These are phyloP conservation scores for Dryas alaskensis DNA, from an alignment of 306 rosid species.

Conservation along the genomic window DNA sequence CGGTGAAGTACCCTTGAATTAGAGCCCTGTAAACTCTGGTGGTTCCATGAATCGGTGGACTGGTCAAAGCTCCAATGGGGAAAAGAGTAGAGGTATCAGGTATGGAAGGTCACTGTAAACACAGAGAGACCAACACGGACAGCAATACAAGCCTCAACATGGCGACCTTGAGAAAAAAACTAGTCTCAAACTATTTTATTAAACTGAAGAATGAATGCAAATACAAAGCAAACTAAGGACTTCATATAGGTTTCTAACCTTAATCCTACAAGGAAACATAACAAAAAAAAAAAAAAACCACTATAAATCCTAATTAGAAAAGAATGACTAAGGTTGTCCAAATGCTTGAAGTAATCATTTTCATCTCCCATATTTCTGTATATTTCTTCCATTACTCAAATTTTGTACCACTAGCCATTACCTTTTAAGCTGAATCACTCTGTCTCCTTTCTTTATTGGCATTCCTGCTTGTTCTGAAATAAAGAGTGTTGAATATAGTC, in stretches of 20 bases:
- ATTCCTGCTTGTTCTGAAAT: constrained; percentile 18
- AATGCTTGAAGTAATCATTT: constrained; percentile 65
- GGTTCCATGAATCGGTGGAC: constrained; percentile 29
- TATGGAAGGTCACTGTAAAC: constrained; percentile 38
- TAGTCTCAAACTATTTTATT: no score
- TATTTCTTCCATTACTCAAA: constrained; percentile 24
- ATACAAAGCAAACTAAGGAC: no score
- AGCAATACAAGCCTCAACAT: no score
- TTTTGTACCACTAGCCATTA: constrained; percentile 32
- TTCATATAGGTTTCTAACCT: no score
- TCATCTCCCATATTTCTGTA: constrained; percentile 21
- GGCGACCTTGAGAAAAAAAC: no score
- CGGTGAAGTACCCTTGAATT: background rate
- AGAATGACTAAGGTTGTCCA: constrained; percentile 78
- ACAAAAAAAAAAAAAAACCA: no score
- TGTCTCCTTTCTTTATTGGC: background rate
- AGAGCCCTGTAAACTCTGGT: constrained; percentile 30
- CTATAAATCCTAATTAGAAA: no score
- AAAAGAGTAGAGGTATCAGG: constrained; percentile 33
- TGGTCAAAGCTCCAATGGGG: constrained; percentile 54
- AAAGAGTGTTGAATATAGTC: background rate
- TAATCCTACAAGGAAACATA: no score
- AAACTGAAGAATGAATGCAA: no score
- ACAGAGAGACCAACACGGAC: no score
- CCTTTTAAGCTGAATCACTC: background rate